phyloP scores from a whole-genome alignment of 1,284 basidiomycete genomes.

The Bondarzewia mesenterica region DNA sequence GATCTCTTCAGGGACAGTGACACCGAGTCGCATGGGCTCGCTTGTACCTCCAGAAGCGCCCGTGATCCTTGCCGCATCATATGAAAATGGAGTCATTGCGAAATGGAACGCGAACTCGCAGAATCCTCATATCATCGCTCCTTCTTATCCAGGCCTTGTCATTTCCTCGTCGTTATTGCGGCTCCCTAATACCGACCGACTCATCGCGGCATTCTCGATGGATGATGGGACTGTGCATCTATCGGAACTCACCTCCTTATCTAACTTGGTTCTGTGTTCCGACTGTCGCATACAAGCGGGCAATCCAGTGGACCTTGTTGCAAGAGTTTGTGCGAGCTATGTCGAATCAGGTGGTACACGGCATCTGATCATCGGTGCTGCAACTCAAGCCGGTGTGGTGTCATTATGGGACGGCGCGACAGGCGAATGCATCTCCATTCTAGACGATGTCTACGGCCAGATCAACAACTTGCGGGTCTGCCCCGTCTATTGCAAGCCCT shows the following conservation, averaged over 20 bases:
- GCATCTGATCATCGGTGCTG: slow-evolving; percentile 49
- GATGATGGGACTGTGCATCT: slow-evolving; percentile 60
- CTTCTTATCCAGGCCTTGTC: slow-evolving; percentile 36
- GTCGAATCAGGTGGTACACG: slow-evolving; percentile 40
- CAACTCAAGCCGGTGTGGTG: slow-evolving; percentile 58
- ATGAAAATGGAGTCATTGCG: slow-evolving; percentile 48
- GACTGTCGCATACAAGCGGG: slow-evolving; percentile 49
- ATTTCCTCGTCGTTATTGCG: slow-evolving; percentile 40
- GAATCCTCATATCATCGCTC: slow-evolving; percentile 32
- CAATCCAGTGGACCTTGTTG: slow-evolving; percentile 43
- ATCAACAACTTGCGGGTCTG: slow-evolving; percentile 47
- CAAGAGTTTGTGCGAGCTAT: slow-evolving; percentile 42
- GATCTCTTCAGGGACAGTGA: slow-evolving; percentile 11
- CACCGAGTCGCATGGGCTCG: slow-evolving; percentile 11
- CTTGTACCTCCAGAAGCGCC: slow-evolving; percentile 23
- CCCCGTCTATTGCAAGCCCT: slow-evolving; percentile 41
- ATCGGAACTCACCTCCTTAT: slow-evolving; percentile 31
- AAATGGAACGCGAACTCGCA: slow-evolving; percentile 43
- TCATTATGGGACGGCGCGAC: slow-evolving; percentile 63
- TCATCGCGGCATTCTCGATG: slow-evolving; percentile 51
- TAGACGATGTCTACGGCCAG: slow-evolving; percentile 50
- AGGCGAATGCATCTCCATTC: slow-evolving; percentile 48
- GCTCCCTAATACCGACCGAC: slow-evolving; percentile 33
- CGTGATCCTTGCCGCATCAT: slow-evolving; percentile 34
- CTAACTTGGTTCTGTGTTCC: slow-evolving; percentile 25